Percentiles rank a stretch among this genome's conserved stretches.
Evolutionary conservation across 768 basidiomycete genomes (phyloP).

Genomic region (Leccinellum luteum): DNA sequence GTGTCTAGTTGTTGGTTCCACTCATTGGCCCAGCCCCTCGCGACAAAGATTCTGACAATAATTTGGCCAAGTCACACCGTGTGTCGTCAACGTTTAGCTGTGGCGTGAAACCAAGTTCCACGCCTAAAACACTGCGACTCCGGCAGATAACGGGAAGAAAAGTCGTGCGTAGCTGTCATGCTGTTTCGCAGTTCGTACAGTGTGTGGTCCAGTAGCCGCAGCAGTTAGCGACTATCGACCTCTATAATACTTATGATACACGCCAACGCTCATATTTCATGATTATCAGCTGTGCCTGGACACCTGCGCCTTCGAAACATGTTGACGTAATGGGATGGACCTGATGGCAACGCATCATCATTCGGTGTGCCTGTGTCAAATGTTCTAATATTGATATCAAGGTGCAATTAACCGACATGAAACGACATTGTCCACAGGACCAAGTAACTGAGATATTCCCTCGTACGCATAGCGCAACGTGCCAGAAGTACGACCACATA

Average conservation of each 20-base stretch:
- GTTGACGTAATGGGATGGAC: not conserved
- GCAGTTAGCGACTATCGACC: too few species aligned
- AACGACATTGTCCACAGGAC: constrained; percentile 15
- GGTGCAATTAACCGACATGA: not conserved
- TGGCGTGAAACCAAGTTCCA: not conserved
- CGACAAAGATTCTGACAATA: not conserved
- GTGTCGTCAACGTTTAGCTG: not conserved
- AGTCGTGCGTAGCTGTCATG: not conserved
- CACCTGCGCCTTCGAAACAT: not conserved
- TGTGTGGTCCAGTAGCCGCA: too few species aligned
- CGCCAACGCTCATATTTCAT: not conserved
- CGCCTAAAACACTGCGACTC: not conserved
- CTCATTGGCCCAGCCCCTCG: too few species aligned
- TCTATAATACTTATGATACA: not conserved
- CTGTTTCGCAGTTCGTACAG: too few species aligned
- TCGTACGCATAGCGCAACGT: constrained; percentile 26
- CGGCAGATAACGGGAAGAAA: not conserved
- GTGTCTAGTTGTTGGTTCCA: too few species aligned
- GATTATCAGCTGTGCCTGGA: not conserved
- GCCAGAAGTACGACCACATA: constrained; percentile 27
- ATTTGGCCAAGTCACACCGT: too few species aligned
- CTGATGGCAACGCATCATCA: not conserved
- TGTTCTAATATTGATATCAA: not conserved
- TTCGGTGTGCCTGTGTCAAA: not conserved
- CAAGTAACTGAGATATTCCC: constrained; percentile 7